Evolutionary conservation across 202 grass and related monocot genomes (phyloP).

Genomic region (Elaeis oleifera): DNA sequence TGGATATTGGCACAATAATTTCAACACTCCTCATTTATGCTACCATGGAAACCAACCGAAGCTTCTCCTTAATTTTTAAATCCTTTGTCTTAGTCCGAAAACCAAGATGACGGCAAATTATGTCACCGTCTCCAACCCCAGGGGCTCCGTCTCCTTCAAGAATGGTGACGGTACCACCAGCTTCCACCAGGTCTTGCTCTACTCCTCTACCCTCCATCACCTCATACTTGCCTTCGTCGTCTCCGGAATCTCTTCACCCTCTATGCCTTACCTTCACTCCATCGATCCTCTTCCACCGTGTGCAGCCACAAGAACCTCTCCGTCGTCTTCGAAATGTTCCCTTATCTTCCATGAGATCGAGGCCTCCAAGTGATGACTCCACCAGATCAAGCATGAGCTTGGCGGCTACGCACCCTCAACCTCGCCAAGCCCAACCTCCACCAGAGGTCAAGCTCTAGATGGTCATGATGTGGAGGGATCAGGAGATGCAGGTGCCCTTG

Average conservation of each 20-base stretch:
- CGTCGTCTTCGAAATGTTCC: conserved; percentile 34
- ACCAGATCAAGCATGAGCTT: conserved; percentile 34
- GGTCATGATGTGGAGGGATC: too few species aligned
- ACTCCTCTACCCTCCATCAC: conserved; percentile 47
- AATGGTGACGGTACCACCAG: conserved; percentile 30
- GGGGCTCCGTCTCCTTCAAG: conserved; percentile 84
- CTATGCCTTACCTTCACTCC: conserved; percentile 40
- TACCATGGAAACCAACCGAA: too few species aligned
- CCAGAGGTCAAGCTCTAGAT: conserved; percentile 36
- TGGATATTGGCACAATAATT: too few species aligned
- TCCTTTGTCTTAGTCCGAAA: too few species aligned
- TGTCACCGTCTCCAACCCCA: background rate
- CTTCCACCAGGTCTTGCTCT: conserved; percentile 34
- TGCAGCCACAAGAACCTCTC: background rate
- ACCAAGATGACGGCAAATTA: too few species aligned
- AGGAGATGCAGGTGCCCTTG: too few species aligned
- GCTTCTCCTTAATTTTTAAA: too few species aligned
- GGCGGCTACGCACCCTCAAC: conserved; percentile 36
- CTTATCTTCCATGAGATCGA: conserved; percentile 67
- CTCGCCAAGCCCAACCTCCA: conserved; percentile 13
- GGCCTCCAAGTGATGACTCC: conserved; percentile 33
- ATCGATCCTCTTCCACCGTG: background rate
- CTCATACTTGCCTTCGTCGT: conserved; percentile 63
- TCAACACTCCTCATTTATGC: too few species aligned
- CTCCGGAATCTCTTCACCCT: conserved; percentile 70